Evolutionary conservation across 2,329 filamentous ascomycete genomes (phyloP).

Genomic region (Pezicula carpinea): DNA sequence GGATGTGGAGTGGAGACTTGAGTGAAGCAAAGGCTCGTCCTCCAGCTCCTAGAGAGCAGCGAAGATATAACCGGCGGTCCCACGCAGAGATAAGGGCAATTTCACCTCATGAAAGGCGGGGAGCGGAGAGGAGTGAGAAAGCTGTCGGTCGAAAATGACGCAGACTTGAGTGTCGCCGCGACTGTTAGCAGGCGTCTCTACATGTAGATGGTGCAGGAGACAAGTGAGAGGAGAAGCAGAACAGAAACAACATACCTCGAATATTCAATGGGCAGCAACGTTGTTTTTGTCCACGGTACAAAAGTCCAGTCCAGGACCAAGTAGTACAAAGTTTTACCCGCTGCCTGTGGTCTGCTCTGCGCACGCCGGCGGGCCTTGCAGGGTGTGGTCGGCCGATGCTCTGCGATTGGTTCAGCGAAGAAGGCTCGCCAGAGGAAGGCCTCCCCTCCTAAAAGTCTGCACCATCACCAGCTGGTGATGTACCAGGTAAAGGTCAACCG

Average conservation of each 20-base stretch:
- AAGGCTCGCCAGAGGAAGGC: too few relatives aligned
- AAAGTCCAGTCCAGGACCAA: background rate
- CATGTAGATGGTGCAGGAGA: background rate
- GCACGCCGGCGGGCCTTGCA: too few relatives aligned
- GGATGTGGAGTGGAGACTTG: conserved; percentile 18
- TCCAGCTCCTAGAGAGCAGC: conserved; percentile 24
- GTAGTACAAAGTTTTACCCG: conserved; percentile 5
- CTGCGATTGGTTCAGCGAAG: too few relatives aligned
- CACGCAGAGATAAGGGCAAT: conserved; percentile 15
- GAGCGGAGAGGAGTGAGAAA: too few relatives aligned
- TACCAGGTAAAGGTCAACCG: too few relatives aligned
- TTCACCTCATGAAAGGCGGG: conserved; percentile 26
- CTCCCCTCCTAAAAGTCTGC: too few relatives aligned
- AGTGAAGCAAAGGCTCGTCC: conserved; percentile 10
- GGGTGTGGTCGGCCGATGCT: too few relatives aligned
- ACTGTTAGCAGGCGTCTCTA: background rate
- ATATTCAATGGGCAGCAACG: conserved; percentile 10
- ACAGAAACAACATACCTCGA: conserved; percentile 9
- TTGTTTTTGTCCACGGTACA: background rate
- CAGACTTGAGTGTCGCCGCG: too few relatives aligned
- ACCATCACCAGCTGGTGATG: too few relatives aligned
- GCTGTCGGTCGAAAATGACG: conserved; percentile 20
- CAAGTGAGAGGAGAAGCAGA: background rate
- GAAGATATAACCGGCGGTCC: conserved; percentile 16
- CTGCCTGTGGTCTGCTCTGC: background rate